phyloP scores from a whole-genome alignment of 257 asterid genomes.

The Scutellaria barbata region DNA sequence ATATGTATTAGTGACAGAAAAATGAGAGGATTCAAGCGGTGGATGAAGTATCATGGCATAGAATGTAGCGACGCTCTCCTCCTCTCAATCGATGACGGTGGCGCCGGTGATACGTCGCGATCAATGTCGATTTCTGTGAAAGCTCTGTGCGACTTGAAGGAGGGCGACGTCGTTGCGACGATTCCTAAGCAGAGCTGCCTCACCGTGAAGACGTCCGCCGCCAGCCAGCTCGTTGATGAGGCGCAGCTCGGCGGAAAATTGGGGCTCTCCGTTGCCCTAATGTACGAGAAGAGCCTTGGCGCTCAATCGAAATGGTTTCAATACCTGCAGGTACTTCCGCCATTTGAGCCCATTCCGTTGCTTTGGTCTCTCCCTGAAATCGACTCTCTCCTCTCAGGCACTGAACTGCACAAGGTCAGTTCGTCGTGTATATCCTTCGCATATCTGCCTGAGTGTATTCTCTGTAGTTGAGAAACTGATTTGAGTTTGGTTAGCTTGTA shows the following conservation, averaged over 20 bases:
- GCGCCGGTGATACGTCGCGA: constrained; percentile 23
- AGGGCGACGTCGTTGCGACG: constrained; percentile 76
- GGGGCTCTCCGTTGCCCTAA: constrained; percentile 73
- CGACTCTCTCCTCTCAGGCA: constrained; percentile 76
- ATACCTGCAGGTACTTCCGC: constrained; percentile 71
- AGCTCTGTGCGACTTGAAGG: constrained; percentile 65
- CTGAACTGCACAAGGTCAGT: constrained; percentile 81
- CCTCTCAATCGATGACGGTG: constrained; percentile 34
- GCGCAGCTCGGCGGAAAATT: constrained; percentile 75
- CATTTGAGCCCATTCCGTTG: constrained; percentile 78
- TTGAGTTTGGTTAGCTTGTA: constrained; percentile 7
- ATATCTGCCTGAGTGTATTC: background rate
- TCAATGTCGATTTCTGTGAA: constrained; percentile 56
- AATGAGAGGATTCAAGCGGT: constrained; percentile 79
- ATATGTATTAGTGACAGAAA: constrained; percentile 39
- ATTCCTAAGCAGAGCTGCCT: constrained; percentile 91
- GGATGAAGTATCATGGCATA: constrained; percentile 77
- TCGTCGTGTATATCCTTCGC: constrained; percentile 2
- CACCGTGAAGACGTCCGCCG: constrained; percentile 74
- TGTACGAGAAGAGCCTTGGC: constrained; percentile 91
- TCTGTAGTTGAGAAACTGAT: background rate
- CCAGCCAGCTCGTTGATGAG: constrained; percentile 63
- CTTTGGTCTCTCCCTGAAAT: constrained; percentile 73
- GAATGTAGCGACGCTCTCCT: constrained; percentile 79
- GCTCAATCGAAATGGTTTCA: constrained; percentile 76